Evolutionary conservation across 345 rosid species (phyloP).

Genomic region (Firmiana major): DNA sequence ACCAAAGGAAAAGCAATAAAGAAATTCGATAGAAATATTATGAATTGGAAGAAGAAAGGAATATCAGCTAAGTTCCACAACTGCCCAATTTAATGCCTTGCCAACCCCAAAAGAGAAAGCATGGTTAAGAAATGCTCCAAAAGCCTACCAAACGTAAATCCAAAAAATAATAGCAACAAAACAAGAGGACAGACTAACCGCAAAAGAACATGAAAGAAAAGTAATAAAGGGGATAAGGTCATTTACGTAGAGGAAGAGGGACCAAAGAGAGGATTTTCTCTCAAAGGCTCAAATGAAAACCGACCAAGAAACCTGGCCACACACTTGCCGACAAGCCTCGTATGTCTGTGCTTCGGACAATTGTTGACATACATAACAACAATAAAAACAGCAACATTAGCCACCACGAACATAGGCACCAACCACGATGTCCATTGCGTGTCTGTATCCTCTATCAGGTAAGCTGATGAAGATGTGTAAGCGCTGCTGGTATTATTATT

Average conservation of each 20-base stretch:
- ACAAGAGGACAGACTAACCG: background rate
- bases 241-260: constrained; percentile 76
- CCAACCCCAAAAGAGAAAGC: background rate
- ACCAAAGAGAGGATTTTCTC: constrained; percentile 79
- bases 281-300: constrained; percentile 79
- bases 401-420: constrained; percentile 72
- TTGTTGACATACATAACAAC: constrained; percentile 70
- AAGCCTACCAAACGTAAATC: background rate
- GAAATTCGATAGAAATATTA: background rate
- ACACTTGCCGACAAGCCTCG: constrained; percentile 40
- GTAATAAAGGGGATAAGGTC: background rate
- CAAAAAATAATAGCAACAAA: background rate
- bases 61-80: background rate
- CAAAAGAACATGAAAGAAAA: background rate
- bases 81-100: background rate
- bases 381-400: constrained; percentile 55
- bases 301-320: constrained; percentile 73
- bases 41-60: background rate
- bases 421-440: constrained; percentile 88
- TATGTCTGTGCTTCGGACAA: constrained; percentile 56
- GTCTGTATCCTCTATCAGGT: constrained; percentile 38
- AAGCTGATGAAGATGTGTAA: constrained; percentile 30
- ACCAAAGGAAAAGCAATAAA: background rate
- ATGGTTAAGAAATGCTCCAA: background rate
- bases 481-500: background rate